Evolutionary conservation across 768 basidiomycete genomes (phyloP), one percentile per base, ranked within the genome.

Genomic region (Serendipita indica): DNA sequence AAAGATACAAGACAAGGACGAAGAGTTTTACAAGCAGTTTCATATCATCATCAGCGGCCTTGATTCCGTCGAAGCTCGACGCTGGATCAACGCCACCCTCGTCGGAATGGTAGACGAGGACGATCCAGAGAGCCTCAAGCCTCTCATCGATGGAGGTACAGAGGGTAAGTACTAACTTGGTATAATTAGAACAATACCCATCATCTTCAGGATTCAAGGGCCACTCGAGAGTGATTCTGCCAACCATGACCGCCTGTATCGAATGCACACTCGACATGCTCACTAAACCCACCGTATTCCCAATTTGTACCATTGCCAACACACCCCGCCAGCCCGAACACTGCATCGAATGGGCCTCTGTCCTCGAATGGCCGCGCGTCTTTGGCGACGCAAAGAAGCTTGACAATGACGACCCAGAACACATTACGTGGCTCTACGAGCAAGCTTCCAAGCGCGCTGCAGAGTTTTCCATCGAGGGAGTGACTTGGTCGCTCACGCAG

Each of bases 311-410:
- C 3, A 98, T 99, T 64, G 94, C 96, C 60, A 98, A 98, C 68
- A 99, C 96, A 0, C 96, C 96, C 27, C 87, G 96, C 59, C 76
- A 97, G 22, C 96, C 96, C 1, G 96, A 99, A 66, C 96, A 99
- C 66, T 98, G 96, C 67, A 97, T 99, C 65, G 96, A 98, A 71
- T 99, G 96, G 96, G 96, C 96, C 0, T 93, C 89, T 37, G 96
- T 98, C 10, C 75, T 99, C 20, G 93, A 99, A 70, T 99, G 96
- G 96, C 94, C 96, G n/a, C 80, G 82, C 49, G 82, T 90, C 1
- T 83, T 87, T 62, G 87, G 86, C 69, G 89, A 93, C 92, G 58
- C 62, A 74, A 88, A 90, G 75, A 97, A 94, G 70, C 75, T 98
- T 66, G 96, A 99, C 70, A 97, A 88, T 4, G 96, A 99, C 66